These are phyloP conservation scores for Septoria linicola DNA, from an alignment of 2,329 filamentous ascomycete species.

Conservation along the genomic window DNA sequence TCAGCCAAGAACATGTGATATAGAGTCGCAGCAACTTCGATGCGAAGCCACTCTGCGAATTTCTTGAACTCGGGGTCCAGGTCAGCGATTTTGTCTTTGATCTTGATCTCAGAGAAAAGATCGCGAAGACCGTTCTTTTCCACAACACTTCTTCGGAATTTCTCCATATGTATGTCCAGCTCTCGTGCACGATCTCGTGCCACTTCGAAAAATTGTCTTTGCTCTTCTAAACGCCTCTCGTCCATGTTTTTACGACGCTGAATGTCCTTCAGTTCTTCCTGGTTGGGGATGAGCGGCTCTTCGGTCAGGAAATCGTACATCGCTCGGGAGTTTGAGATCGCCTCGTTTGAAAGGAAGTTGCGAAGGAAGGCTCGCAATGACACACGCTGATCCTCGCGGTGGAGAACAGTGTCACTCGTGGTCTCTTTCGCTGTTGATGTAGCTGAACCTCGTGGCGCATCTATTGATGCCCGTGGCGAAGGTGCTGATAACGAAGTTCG, in stretches of 20 bases:
- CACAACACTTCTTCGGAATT: slow-evolving; percentile 66
- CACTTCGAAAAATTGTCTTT: slow-evolving; percentile 93
- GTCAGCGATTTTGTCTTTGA: slow-evolving; percentile 82
- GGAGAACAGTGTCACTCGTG: slow-evolving; percentile 53
- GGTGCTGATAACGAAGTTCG: slow-evolving; percentile 37
- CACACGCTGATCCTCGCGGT: slow-evolving; percentile 85
- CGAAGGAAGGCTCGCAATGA: slow-evolving; percentile 90
- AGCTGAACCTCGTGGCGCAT: slow-evolving; percentile 25
- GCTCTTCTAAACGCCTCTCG: slow-evolving; percentile 84
- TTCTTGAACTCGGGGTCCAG: slow-evolving; percentile 95
- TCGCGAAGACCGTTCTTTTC: slow-evolving; percentile 84
- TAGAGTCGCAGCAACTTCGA: slow-evolving; percentile 92
- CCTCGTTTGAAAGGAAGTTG: slow-evolving; percentile 77
- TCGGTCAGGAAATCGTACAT: slow-evolving; percentile 79
- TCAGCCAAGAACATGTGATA: slow-evolving; percentile 97
- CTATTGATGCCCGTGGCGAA: slow-evolving; percentile 38
- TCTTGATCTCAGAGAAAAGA: slow-evolving; percentile 87
- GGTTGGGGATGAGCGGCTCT: slow-evolving; percentile 69
- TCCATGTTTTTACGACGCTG: slow-evolving; percentile 77
- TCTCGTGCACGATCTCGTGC: slow-evolving; percentile 86
- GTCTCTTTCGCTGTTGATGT: slow-evolving; percentile 20
- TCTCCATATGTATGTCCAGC: slow-evolving; percentile 96
- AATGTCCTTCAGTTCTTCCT: slow-evolving; percentile 83
- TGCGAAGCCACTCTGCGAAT: slow-evolving; percentile 96
- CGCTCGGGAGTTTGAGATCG: slow-evolving; percentile 77